Percentiles rank a stretch among this genome's conserved stretches.
Conservation (phyloP, 2,329 filamentous ascomycete genomes). For the Botrytis porri region DNA sequence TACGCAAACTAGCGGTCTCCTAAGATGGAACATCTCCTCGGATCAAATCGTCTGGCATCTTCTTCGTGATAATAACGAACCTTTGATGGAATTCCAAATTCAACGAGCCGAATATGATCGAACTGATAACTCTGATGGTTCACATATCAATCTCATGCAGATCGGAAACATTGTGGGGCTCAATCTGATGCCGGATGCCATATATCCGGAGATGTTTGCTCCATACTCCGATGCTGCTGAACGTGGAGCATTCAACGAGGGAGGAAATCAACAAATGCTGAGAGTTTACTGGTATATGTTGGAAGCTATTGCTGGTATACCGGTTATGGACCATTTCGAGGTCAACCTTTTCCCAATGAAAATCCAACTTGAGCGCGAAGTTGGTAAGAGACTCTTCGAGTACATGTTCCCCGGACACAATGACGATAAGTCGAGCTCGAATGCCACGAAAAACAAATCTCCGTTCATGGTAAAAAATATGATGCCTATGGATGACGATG, state of each 20-base stretch:
- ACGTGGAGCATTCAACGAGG: slow-evolving; percentile 49
- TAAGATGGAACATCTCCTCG: slow-evolving; percentile 92
- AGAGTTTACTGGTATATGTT: slow-evolving; percentile 97
- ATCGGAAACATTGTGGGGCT: slow-evolving; percentile 84
- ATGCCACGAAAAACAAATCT: slow-evolving; percentile 54
- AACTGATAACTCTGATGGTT: slow-evolving; percentile 95
- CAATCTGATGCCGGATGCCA: slow-evolving; percentile 84
- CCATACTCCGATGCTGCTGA: slow-evolving; percentile 75
- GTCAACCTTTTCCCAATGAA: slow-evolving; percentile 90
- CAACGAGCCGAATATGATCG: slow-evolving; percentile 89
- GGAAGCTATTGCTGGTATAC: slow-evolving; percentile 95
- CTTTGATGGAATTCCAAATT: slow-evolving; percentile 88
- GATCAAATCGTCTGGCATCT: slow-evolving; percentile 97
- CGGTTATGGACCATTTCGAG: slow-evolving; percentile 95
- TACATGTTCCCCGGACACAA: slow-evolving; percentile 90
- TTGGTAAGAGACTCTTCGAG: slow-evolving; percentile 90
- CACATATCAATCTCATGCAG: slow-evolving; percentile 88
- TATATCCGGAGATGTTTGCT: slow-evolving; percentile 94
- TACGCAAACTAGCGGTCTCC: slow-evolving; percentile 70
- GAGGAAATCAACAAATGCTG: slow-evolving; percentile 76
- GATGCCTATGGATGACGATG: slow-evolving; percentile 40
- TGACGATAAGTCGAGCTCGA: slow-evolving; percentile 34
- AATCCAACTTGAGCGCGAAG: slow-evolving; percentile 87
- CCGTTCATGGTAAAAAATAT: slow-evolving; percentile 58
- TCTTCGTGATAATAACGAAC: slow-evolving; percentile 80